Evolutionary conservation across 2,329 filamentous ascomycete genomes (phyloP).

Genomic region (Claviceps sp.): DNA sequence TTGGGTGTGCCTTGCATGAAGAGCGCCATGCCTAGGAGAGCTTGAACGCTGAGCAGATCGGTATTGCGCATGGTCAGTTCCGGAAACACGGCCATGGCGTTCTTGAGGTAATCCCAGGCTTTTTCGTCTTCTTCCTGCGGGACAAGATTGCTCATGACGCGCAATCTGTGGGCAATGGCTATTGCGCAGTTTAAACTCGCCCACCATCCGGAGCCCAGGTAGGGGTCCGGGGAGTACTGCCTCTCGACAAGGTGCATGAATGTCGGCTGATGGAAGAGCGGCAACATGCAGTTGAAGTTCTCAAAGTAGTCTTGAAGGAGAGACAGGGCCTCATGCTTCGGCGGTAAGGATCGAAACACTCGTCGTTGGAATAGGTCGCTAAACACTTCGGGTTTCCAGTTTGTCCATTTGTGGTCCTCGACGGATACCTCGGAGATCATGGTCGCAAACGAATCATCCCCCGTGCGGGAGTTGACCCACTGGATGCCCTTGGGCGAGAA

Average conservation of each 20-base stretch:
- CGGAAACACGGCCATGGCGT: conserved; percentile 83
- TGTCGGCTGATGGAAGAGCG: conserved; percentile 90
- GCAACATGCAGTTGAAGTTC: conserved; percentile 99
- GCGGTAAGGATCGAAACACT: conserved; percentile 70
- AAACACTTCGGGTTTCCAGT: conserved; percentile 98
- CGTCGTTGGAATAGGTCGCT: conserved; percentile 78
- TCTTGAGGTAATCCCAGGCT: conserved; percentile 92
- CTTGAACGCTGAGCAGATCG: conserved; percentile 88
- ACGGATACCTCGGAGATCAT: conserved; percentile 90
- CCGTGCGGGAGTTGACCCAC: conserved; percentile 96
- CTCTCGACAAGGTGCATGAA: conserved; percentile 96
- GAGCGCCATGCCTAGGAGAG: conserved; percentile 79
- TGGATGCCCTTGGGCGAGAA: conserved; percentile 97
- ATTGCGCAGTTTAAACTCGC: conserved; percentile 87
- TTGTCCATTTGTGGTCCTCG: conserved; percentile 89
- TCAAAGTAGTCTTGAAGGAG: conserved; percentile 90
- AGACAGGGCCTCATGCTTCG: conserved; percentile 76
- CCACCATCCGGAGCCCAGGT: conserved; percentile 96
- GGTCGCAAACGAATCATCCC: conserved; percentile 84
- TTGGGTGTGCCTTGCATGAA: conserved; percentile 96
- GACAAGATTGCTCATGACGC: conserved; percentile 90
- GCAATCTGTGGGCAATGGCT: conserved; percentile 82
- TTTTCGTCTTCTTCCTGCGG: conserved; percentile 85
- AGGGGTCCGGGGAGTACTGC: conserved; percentile 85
- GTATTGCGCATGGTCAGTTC: conserved; percentile 94